These are phyloP conservation scores for Candida tetrigidarum DNA, from an alignment of 1,139 yeast genomes.

Conservation along the genomic window DNA sequence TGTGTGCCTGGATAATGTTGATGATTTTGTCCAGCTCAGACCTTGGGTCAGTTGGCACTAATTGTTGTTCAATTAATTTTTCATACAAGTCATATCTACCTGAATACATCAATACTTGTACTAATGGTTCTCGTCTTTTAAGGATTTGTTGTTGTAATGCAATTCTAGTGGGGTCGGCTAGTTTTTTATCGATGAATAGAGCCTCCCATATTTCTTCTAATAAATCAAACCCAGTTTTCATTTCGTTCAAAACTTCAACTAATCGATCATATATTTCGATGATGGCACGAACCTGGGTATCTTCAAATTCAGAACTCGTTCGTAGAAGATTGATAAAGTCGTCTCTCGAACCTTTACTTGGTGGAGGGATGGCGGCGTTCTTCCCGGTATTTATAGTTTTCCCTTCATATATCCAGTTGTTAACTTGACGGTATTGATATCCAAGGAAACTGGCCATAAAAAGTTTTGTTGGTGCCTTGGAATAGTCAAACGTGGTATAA, in stretches of 20 bases:
- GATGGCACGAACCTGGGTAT: constrained; percentile 18
- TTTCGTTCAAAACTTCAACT: constrained; percentile 12
- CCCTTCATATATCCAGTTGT: constrained; percentile 19
- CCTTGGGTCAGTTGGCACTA: background rate
- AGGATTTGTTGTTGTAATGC: constrained; percentile 6
- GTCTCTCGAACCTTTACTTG: background rate
- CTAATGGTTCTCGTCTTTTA: constrained; percentile 5
- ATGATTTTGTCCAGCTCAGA: constrained; percentile 4
- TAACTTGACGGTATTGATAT: constrained; percentile 18
- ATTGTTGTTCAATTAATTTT: constrained; percentile 10
- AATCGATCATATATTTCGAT: constrained; percentile 9
- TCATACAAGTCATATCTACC: constrained; percentile 10
- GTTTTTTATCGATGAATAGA: background rate
- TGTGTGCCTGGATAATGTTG: constrained; percentile 5
- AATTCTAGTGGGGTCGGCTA: background rate
- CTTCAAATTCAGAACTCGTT: constrained; percentile 11
- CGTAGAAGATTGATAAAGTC: constrained; percentile 17
- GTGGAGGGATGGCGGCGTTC: no score
- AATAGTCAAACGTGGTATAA: constrained; percentile 3
- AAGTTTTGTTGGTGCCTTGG: constrained; percentile 5
- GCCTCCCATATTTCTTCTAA: constrained; percentile 11
- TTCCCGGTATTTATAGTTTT: background rate
- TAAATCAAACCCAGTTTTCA: constrained; percentile 11
- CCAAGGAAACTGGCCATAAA: constrained; percentile 10
- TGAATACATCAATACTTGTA: constrained; percentile 2